phyloP scores from a whole-genome alignment of 164 flowering plant genomes.

The Stephania yunnanensis region DNA sequence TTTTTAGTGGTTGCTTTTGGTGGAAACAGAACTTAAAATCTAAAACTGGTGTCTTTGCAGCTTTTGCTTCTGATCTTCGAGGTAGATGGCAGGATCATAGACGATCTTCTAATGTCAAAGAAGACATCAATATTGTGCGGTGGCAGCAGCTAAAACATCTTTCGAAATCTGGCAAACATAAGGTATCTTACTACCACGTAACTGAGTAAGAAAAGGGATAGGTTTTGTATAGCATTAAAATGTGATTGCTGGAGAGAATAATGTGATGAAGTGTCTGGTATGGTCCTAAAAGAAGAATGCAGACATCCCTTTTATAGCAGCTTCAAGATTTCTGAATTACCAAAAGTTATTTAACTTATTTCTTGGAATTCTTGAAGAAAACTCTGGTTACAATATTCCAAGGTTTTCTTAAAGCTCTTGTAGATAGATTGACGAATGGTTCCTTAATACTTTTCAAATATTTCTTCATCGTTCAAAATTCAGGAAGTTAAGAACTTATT shows the following conservation, averaged over 20 bases:
- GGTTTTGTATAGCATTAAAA: not conserved
- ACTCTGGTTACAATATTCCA: not conserved
- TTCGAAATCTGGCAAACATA: slow-evolving; percentile 67
- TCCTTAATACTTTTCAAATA: not conserved
- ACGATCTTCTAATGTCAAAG: slow-evolving; percentile 48
- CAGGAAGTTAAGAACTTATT: not conserved
- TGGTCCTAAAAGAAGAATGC: not conserved
- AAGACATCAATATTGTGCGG: slow-evolving; percentile 55
- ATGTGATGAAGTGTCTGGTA: not conserved
- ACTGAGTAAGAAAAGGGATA: not conserved
- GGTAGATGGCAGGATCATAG: slow-evolving; percentile 71
- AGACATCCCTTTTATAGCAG: not conserved
- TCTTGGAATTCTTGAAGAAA: not conserved
- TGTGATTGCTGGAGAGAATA: not conserved
- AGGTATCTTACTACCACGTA: slow-evolving; percentile 34
- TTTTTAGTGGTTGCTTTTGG: not conserved
- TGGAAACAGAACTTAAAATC: not conserved
- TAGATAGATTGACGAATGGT: not conserved
- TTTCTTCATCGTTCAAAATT: not conserved
- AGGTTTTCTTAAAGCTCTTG: not conserved
- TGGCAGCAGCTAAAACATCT: slow-evolving; percentile 75
- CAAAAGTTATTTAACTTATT: too few relatives aligned
- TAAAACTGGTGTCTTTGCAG: slow-evolving; percentile 36
- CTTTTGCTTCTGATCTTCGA: slow-evolving; percentile 74
- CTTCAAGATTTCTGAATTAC: not conserved